A percentile compares a stretch with the other conserved stretches of the same genome.
These are phyloP conservation scores for Metschnikowia borealis DNA, from an alignment of 805 yeast species.

Conservation along the genomic window DNA sequence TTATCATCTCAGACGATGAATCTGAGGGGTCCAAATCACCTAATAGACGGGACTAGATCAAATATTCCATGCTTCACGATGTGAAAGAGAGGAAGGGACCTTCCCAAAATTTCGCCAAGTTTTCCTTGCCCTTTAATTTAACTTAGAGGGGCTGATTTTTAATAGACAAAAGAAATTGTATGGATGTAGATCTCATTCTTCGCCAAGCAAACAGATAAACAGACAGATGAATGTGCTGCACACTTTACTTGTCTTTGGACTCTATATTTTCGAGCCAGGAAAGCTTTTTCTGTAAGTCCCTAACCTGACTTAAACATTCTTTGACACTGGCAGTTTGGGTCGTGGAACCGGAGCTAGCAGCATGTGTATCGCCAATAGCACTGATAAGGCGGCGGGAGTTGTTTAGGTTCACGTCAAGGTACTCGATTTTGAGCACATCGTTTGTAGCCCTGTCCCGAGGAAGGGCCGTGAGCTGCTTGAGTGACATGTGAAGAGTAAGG, in stretches of 20 bases:
- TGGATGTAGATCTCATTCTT: background rate
- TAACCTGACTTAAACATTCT: slow-evolving; percentile 9
- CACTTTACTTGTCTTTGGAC: background rate
- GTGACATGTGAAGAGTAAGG: slow-evolving; percentile 11
- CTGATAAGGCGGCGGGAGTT: slow-evolving; percentile 33
- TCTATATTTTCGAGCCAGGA: slow-evolving; percentile 13
- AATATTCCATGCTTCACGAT: too few species aligned
- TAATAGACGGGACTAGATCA: background rate
- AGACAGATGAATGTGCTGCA: background rate
- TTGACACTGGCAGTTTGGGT: slow-evolving; percentile 3
- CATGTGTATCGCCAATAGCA: slow-evolving; percentile 15
- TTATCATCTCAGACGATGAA: slow-evolving; percentile 16
- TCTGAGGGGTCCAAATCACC: slow-evolving; percentile 5
- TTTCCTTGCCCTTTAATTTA: background rate
- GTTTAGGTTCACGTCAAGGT: slow-evolving; percentile 35
- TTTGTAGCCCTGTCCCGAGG: slow-evolving; percentile 31
- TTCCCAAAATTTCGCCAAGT: background rate
- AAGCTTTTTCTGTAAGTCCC: slow-evolving; percentile 8
- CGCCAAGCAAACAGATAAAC: background rate
- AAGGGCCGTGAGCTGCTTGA: slow-evolving; percentile 27
- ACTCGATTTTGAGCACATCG: slow-evolving; percentile 33
- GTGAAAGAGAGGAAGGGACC: background rate
- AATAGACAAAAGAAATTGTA: background rate
- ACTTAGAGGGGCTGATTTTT: background rate
- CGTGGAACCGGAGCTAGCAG: background rate